These are phyloP conservation scores for Gossypium thurberi DNA, from an alignment of 345 rosid genomes.

Conservation along the genomic window DNA sequence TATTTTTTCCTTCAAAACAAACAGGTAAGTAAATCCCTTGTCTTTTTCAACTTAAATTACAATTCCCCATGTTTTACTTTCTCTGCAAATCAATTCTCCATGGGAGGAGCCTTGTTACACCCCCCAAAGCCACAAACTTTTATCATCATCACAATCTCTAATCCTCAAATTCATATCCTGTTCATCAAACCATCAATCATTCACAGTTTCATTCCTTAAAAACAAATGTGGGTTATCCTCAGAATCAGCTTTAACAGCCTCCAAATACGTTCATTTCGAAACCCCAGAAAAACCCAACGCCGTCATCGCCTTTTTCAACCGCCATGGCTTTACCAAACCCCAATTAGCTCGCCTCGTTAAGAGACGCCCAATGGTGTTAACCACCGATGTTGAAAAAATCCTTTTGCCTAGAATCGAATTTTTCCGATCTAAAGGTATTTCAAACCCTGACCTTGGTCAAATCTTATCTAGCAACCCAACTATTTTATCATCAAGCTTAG, in stretches of 20 bases:
- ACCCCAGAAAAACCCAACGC: slow-evolving; percentile 13
- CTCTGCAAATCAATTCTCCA: not conserved
- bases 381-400: not conserved
- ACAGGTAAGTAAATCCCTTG: not conserved
- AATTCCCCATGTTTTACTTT: not conserved
- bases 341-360: slow-evolving; percentile 17
- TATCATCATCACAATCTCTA: not conserved
- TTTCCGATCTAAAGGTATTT: slow-evolving; percentile 27
- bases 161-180: not conserved
- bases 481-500: slow-evolving; percentile 19
- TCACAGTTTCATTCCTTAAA: slow-evolving; percentile 19
- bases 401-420: slow-evolving; percentile 8
- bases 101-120: not conserved
- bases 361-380: not conserved
- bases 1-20: not conserved
- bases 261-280: not conserved
- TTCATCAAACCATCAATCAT: slow-evolving; percentile 9
- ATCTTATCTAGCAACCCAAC: not conserved
- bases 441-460: slow-evolving; percentile 13
- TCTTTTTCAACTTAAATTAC: not conserved
- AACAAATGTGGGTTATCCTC: not conserved
- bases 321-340: not conserved
- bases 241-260: not conserved
- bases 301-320: not conserved
- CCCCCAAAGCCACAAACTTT: not conserved